phyloP scores from a whole-genome alignment of 2,329 filamentous ascomycete species.

The Calonectria fujianensis region DNA sequence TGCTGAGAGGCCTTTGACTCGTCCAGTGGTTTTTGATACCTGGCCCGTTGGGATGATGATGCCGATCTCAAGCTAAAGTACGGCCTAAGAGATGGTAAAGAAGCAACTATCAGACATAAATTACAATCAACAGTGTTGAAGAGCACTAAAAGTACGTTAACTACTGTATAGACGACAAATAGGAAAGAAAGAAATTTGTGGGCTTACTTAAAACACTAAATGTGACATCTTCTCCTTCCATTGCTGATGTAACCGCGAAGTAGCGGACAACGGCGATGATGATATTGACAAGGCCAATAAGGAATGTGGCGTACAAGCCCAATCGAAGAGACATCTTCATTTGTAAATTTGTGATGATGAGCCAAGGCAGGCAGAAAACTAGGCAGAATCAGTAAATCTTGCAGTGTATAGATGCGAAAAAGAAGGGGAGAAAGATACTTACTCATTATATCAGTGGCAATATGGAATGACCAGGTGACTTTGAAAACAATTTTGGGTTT shows the following conservation, averaged over 20 bases:
- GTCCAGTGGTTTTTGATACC: slow-evolving; percentile 2
- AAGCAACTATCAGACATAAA: slow-evolving; percentile 48
- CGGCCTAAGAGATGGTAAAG: slow-evolving; percentile 48
- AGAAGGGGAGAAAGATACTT: not conserved
- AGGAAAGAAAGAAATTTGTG: not conserved
- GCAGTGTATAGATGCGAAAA: no score
- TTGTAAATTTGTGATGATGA: not conserved
- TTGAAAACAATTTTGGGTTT: slow-evolving; percentile 5
- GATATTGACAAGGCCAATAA: slow-evolving; percentile 47
- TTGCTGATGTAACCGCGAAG: slow-evolving; percentile 39
- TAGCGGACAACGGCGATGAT: slow-evolving; percentile 48
- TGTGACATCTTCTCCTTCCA: slow-evolving; percentile 30
- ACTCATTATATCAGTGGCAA: not conserved
- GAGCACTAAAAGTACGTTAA: slow-evolving; percentile 33
- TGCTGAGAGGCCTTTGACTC: not conserved
- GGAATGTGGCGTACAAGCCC: slow-evolving; percentile 40
- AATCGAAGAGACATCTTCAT: not conserved
- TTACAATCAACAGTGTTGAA: slow-evolving; percentile 48
- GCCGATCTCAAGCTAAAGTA: slow-evolving; percentile 39
- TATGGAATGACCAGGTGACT: slow-evolving; percentile 5
- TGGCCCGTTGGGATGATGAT: not conserved
- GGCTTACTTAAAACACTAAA: slow-evolving; percentile 46
- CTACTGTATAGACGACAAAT: not conserved
- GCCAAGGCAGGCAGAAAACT: slow-evolving; percentile 3
- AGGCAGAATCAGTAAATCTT: not conserved